phyloP scores from a whole-genome alignment of 257 asterid species.

The Solanum boliviense region DNA sequence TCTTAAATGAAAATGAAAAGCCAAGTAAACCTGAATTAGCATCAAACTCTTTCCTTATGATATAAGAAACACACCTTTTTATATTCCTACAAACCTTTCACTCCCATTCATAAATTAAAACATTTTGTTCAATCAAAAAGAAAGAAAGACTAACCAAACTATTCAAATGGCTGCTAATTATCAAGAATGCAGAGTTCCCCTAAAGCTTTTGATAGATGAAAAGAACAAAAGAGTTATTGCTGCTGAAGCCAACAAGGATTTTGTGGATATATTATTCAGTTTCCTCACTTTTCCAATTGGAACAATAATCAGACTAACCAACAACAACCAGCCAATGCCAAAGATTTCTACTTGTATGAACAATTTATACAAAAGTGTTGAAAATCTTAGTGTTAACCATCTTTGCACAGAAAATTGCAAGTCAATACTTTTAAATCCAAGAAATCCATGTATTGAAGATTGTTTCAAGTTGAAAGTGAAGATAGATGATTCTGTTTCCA shows the following conservation, averaged over 20 bases:
- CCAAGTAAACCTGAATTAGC: neutral
- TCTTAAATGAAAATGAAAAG: no score
- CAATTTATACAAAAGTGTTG: neutral
- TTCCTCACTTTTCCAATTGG: neutral
- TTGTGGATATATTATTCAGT: neutral
- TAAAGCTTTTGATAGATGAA: neutral
- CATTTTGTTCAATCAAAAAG: neutral
- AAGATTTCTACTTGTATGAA: neutral
- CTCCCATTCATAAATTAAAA: neutral
- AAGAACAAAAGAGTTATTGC: neutral
- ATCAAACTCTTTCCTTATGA: neutral
- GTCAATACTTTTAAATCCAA: neutral
- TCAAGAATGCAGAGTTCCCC: neutral
- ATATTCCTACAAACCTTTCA: neutral
- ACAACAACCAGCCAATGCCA: neutral
- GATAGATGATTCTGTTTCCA: neutral
- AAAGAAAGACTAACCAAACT: no score
- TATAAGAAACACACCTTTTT: neutral
- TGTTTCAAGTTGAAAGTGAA: neutral
- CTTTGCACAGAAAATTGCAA: neutral
- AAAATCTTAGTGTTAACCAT: neutral
- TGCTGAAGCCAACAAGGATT: neutral
- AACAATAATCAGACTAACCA: neutral
- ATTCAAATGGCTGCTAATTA: neutral
- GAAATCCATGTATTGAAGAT: neutral